These are phyloP conservation scores for Paramyrothecium roridum DNA, from an alignment of 2,329 filamentous ascomycete genomes.

Conservation along the genomic window DNA sequence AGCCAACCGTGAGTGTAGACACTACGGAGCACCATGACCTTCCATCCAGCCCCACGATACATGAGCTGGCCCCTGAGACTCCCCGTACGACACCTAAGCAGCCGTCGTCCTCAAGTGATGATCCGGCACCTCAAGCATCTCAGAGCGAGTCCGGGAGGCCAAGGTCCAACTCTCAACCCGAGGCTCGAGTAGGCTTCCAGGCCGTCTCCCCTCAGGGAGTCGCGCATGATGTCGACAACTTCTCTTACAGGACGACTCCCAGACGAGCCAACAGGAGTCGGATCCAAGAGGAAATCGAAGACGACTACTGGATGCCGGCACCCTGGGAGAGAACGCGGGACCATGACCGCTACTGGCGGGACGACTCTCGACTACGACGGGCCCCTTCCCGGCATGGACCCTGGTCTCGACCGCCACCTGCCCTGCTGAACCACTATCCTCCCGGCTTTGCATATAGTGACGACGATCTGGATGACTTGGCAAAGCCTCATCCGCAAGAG, in stretches of 20 bases:
- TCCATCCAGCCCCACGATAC: background rate
- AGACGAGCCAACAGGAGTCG: constrained; percentile 15
- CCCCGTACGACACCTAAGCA: background rate
- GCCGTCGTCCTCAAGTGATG: background rate
- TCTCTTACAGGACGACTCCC: constrained; percentile 12
- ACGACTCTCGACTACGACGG: constrained; percentile 14
- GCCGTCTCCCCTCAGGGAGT: background rate
- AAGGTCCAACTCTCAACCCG: background rate
- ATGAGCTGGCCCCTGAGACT: background rate
- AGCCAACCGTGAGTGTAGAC: background rate
- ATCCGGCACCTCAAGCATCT: background rate
- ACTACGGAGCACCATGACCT: background rate
- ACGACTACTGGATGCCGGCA: constrained; percentile 9
- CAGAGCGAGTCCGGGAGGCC: background rate
- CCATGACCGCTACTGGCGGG: constrained; percentile 21
- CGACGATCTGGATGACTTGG: constrained; percentile 13
- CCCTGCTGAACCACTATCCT: constrained; percentile 16
- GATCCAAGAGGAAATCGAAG: constrained; percentile 19
- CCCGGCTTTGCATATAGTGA: constrained; percentile 14
- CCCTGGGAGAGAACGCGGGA: constrained; percentile 15
- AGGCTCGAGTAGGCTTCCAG: background rate
- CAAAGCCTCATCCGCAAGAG: constrained; percentile 8
- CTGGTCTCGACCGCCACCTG: constrained; percentile 15
- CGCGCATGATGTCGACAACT: constrained; percentile 15
- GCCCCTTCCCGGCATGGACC: constrained; percentile 16